A percentile compares a stretch with the other conserved stretches of the same genome.
Conservation (phyloP, 106 monocot species). For the Dioscorea alata region DNA sequence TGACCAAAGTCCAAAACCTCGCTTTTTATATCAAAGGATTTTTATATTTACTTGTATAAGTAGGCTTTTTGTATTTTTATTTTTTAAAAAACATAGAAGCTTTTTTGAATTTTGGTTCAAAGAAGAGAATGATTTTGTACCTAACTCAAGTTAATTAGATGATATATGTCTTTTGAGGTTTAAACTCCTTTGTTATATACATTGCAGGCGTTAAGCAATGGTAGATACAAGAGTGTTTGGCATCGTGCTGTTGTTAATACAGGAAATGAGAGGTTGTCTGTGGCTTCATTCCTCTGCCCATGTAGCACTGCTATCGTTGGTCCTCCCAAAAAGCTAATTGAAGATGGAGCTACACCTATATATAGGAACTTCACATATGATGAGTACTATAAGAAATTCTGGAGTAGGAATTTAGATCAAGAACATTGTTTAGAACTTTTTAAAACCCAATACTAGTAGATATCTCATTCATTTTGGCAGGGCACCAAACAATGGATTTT, state of each 20-base stretch:
- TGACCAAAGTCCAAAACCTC: too few relatives aligned
- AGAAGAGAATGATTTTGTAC: too few relatives aligned
- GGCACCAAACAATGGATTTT: too few relatives aligned
- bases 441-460: constrained; percentile 9
- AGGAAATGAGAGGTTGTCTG: constrained; percentile 48
- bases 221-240: constrained; percentile 72
- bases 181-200: neutral
- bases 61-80: too few relatives aligned
- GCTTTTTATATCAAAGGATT: too few relatives aligned
- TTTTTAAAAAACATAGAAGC: too few relatives aligned
- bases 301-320: constrained; percentile 50
- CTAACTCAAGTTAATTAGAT: too few relatives aligned
- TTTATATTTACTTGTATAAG: too few relatives aligned
- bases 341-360: constrained; percentile 22
- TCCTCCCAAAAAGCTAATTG: constrained; percentile 45
- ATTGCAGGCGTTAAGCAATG: constrained; percentile 79
- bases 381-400: constrained; percentile 85
- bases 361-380: constrained; percentile 76
- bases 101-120: too few relatives aligned
- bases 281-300: constrained; percentile 87
- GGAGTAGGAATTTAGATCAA: constrained; percentile 89
- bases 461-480: too few relatives aligned
- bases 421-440: constrained; percentile 90
- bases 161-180: neutral
- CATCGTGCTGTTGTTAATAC: constrained; percentile 85